These are phyloP conservation scores for Blastobotrys parvus DNA, from an alignment of 805 yeast species.

Conservation along the genomic window DNA sequence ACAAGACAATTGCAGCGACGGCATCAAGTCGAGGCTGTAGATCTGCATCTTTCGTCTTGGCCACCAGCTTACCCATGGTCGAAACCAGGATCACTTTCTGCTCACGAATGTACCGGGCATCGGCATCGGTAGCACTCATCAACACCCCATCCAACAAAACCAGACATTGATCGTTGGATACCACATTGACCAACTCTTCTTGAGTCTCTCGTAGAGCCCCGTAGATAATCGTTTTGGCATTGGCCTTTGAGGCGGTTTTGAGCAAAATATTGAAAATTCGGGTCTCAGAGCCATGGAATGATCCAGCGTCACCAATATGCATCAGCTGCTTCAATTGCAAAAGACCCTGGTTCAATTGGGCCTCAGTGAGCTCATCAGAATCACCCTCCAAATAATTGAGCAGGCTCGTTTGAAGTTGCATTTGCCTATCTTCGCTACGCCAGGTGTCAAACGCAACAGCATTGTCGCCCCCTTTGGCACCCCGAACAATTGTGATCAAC, in stretches of 20 bases:
- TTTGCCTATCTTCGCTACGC: conserved; percentile 11
- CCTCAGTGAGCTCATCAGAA: conserved; percentile 8
- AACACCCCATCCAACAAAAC: conserved; percentile 7
- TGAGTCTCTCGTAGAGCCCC: conserved; percentile 18
- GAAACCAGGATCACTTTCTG: conserved; percentile 6
- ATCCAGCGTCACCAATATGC: conserved; percentile 5
- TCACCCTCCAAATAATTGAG: conserved; percentile 9
- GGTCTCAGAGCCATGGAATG: conserved; percentile 12
- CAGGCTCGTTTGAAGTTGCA: conserved; percentile 8
- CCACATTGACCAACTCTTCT: conserved; percentile 12
- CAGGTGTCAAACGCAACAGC: conserved; percentile 12
- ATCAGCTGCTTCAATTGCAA: conserved; percentile 15
- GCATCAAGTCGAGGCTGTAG: conserved; percentile 2
- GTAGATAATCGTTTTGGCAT: conserved; percentile 9
- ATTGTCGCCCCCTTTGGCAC: conserved; percentile 4
- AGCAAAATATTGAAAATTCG: conserved; percentile 12
- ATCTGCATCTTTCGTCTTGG: neutral
- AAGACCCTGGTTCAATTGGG: conserved; percentile 16
- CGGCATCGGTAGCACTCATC: neutral
- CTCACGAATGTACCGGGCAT: conserved; percentile 2
- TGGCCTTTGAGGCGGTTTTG: conserved; percentile 6
- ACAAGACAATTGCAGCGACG: conserved; percentile 7
- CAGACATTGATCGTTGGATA: neutral
- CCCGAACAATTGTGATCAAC: conserved; percentile 14
- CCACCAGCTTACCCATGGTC: conserved; percentile 8